Conservation (phyloP, 345 rosid species). For the Durio zibethinus region DNA sequence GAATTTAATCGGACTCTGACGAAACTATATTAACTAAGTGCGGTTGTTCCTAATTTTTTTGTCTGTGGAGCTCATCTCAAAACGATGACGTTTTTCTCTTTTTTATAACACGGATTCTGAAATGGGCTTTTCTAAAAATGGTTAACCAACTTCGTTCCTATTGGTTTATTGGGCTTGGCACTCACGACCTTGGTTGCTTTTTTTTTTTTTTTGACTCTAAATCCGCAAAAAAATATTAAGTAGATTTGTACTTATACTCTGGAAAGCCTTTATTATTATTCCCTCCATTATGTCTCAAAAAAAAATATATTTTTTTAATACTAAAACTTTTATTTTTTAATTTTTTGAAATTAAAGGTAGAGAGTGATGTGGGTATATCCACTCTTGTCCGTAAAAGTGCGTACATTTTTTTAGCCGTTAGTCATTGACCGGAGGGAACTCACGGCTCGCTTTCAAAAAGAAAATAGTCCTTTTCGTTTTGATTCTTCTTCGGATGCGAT, state of each 20-base stretch:
- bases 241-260: no score
- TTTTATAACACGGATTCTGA: no score
- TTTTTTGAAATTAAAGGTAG: no score
- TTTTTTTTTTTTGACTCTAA: no score
- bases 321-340: no score
- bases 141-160: background rate
- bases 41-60: background rate
- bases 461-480: background rate
- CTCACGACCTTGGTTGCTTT: no score
- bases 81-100: no score
- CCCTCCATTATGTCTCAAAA: no score
- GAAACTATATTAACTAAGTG: background rate
- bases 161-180: background rate
- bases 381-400: slow-evolving; percentile 3
- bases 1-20: background rate
- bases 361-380: background rate
- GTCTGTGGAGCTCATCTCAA: background rate
- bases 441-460: slow-evolving; percentile 21
- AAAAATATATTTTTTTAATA: no score
- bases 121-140: no score
- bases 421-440: slow-evolving; percentile 22
- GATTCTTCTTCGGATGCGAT: background rate
- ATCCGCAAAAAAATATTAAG: no score
- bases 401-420: slow-evolving; percentile 19
- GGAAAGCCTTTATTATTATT: no score